A percentile compares a stretch with the other conserved stretches of the same genome.
Evolutionary conservation across 805 yeast genomes (phyloP).

Genomic region (Jamesozyma lodderae): DNA sequence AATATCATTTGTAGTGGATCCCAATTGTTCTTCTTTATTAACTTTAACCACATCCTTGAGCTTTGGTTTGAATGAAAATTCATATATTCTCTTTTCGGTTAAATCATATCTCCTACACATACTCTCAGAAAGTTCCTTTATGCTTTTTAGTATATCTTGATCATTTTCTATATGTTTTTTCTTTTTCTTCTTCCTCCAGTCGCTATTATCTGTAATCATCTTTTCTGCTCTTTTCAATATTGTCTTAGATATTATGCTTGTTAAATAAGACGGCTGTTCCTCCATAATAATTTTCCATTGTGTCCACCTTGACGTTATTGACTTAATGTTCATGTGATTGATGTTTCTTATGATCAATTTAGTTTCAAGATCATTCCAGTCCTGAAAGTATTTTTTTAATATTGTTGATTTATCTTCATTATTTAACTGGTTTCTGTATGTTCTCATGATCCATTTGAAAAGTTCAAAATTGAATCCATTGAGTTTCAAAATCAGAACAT

Average conservation of each 20-base stretch:
- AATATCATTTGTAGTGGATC: constrained; percentile 13
- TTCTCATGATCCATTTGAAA: constrained; percentile 9
- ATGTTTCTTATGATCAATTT: constrained; percentile 11
- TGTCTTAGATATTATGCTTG: neutral
- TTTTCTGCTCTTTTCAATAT: constrained; percentile 2
- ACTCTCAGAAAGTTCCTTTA: neutral
- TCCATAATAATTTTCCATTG: constrained; percentile 11
- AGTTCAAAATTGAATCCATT: constrained; percentile 15
- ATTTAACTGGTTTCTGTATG: constrained; percentile 3
- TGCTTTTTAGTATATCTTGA: constrained; percentile 6
- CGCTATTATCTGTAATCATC: constrained; percentile 3
- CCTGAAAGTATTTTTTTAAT: constrained; percentile 5
- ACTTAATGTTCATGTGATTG: constrained; percentile 9
- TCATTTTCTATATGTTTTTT: constrained; percentile 7
- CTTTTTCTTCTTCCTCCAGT: constrained; percentile 18
- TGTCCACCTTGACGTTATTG: constrained; percentile 10
- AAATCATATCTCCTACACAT: neutral
- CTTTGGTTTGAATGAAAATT: neutral
- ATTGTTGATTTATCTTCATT: neutral
- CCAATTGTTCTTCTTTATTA: neutral
- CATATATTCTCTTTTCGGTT: constrained; percentile 1
- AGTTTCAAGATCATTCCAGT: constrained; percentile 12
- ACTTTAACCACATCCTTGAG: neutral
- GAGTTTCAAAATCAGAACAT: constrained; percentile 11
- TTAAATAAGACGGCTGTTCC: constrained; percentile 9